Evolutionary conservation across 2,329 filamentous ascomycete species (phyloP).

Genomic region (Colletotrichum sp.): DNA sequence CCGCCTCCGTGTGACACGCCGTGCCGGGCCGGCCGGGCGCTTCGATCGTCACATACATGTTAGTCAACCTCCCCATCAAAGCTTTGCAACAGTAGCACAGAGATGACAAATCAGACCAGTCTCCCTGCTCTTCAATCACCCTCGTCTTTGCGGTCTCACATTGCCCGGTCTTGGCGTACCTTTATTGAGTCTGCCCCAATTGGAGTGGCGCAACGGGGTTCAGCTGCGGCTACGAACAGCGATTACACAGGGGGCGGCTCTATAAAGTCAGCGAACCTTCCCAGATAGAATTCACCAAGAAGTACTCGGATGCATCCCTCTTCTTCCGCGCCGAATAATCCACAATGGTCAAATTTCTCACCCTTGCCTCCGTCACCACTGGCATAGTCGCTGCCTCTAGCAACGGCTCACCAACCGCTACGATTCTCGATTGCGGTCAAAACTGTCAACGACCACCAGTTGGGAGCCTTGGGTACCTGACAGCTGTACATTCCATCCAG

Average conservation of each 20-base stretch:
- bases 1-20: background rate
- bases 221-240: background rate
- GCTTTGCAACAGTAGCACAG: rapidly evolving
- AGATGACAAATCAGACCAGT: background rate
- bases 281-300: background rate
- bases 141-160: background rate
- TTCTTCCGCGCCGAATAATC: background rate
- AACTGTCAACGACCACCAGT: background rate
- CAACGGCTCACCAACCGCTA: background rate
- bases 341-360: background rate
- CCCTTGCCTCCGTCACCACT: background rate
- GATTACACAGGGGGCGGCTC: background rate
- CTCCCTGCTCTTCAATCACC: background rate
- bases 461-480: background rate
- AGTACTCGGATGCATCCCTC: background rate
- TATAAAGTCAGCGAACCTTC: background rate
- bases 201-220: background rate
- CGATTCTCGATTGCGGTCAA: background rate
- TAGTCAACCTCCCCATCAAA: rapidly evolving
- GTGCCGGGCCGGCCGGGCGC: background rate
- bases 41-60: background rate
- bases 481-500: background rate
- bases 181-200: background rate
- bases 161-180: background rate
- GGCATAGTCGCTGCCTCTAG: background rate